Base-by-base conservation (phyloP, 371 early-diverging fungal species). In the Blakeslea trispora region DNA sequence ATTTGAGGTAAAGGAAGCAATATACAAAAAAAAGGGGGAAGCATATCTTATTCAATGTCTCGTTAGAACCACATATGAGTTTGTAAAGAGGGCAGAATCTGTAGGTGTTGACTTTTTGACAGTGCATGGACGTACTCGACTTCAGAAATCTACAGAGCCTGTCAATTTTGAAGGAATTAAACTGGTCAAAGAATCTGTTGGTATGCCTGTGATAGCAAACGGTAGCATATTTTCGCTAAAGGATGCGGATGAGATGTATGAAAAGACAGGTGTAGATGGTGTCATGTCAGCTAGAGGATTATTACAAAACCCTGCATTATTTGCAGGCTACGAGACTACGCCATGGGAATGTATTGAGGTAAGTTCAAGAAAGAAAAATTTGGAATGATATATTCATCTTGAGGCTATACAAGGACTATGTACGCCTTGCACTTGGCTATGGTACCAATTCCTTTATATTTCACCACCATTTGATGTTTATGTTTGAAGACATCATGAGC, bases 391-490 rank as follows among this genome's bases (percentile, higher is more conserved):
- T 24, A 21, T 13, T 7, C 53, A 32, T 10, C 14, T 50, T 13
- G 23, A 50, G 19, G 3, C 8, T 41, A 34, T 28, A 9, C 77
- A 88, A n/a, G 77, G 79, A 83, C 35, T 97, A 91, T 64, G 82
- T 94, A 19, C 81, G 85, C 17, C 50, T 86, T 18, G 88, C 89
- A 0, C 46, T 96, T 0, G 89, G 82, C 0, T 94, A 91, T 63
- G 95, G 96, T 31, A 89, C 94, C 17, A 87, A 85, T 40, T 78
- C 81, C 4, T 90, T 89, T 58, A 92, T 97, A 44, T 84, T 93
- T 55, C 96, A 95, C 53, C 95, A 95, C 61, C 98, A 97, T 63
- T 57, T 97, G 28, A 94, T 93, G 93, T 96, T 79, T 72, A 96
- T 96, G 96, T 78, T 93, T 59, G 96, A 96, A 53, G 79, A 80